Conservation (phyloP, 2,329 filamentous ascomycete species). For the Penicillium brevicompactum region DNA sequence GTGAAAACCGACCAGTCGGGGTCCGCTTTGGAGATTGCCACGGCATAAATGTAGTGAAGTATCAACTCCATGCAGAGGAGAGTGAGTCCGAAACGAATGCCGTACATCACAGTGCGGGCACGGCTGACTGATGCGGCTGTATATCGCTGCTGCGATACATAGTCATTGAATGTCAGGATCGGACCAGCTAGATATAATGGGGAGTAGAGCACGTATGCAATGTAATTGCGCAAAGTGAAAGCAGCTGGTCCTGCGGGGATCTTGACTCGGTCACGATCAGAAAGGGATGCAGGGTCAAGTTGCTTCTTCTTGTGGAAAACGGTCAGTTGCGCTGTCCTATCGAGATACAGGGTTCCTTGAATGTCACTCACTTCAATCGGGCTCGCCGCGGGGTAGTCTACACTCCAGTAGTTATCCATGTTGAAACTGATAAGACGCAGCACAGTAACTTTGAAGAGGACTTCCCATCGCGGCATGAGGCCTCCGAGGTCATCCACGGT, state of each 20-base stretch:
- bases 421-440: conserved; percentile 95
- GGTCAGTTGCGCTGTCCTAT: conserved; percentile 20
- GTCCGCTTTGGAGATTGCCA: conserved; percentile 81
- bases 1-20: conserved; percentile 84
- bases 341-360: neutral
- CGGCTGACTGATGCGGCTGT: conserved; percentile 69
- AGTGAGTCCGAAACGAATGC: conserved; percentile 74
- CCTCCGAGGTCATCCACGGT: conserved; percentile 80
- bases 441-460: conserved; percentile 96
- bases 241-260: conserved; percentile 71
- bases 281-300: conserved; percentile 81
- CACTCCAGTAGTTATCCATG: conserved; percentile 92
- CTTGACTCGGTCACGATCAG: conserved; percentile 81
- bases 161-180: conserved; percentile 97
- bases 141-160: conserved; percentile 82
- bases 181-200: conserved; percentile 91
- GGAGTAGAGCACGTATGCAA: conserved; percentile 87
- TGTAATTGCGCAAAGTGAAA: conserved; percentile 80
- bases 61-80: conserved; percentile 89
- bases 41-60: conserved; percentile 88
- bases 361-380: conserved; percentile 73
- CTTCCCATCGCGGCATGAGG: conserved; percentile 87
- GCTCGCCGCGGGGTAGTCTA: conserved; percentile 64
- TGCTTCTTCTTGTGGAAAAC: conserved; percentile 87
- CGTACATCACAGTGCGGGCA: conserved; percentile 76